Conservation (phyloP, 2,329 filamentous ascomycete genomes). For the Cadophora gregata region DNA sequence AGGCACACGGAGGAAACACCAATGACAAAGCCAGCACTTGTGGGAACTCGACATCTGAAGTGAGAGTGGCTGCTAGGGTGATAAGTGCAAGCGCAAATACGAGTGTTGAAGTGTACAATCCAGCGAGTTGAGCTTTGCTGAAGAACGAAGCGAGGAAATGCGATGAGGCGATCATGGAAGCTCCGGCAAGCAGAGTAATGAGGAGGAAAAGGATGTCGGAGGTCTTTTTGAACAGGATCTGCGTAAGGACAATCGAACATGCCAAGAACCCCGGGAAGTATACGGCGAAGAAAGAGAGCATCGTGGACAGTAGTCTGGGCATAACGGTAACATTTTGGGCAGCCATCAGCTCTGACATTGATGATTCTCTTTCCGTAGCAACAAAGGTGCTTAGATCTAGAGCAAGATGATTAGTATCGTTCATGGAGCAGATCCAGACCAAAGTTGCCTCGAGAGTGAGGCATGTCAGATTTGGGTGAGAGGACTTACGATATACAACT, state of each 20-base stretch:
- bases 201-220: constrained; percentile 38
- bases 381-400: constrained; percentile 36
- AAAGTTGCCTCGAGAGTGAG: background rate
- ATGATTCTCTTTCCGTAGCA: constrained; percentile 37
- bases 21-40: constrained; percentile 30
- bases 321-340: constrained; percentile 38
- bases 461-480: background rate
- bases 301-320: constrained; percentile 37
- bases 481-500: constrained; percentile 33
- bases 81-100: constrained; percentile 65
- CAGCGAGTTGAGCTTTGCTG: constrained; percentile 66
- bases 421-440: background rate
- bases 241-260: constrained; percentile 37
- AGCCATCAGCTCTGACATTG: constrained; percentile 38
- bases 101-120: constrained; percentile 65
- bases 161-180: constrained; percentile 31
- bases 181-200: constrained; percentile 34
- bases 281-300: constrained; percentile 35
- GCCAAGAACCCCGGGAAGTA: constrained; percentile 39
- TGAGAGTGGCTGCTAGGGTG: constrained; percentile 54
- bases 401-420: too few relatives aligned
- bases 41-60: constrained; percentile 3
- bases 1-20: constrained; percentile 37
- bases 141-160: constrained; percentile 65
- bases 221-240: constrained; percentile 36